Base-by-base conservation (phyloP, 139 green algal genomes). In the Parachlorella kessleri region DNA sequence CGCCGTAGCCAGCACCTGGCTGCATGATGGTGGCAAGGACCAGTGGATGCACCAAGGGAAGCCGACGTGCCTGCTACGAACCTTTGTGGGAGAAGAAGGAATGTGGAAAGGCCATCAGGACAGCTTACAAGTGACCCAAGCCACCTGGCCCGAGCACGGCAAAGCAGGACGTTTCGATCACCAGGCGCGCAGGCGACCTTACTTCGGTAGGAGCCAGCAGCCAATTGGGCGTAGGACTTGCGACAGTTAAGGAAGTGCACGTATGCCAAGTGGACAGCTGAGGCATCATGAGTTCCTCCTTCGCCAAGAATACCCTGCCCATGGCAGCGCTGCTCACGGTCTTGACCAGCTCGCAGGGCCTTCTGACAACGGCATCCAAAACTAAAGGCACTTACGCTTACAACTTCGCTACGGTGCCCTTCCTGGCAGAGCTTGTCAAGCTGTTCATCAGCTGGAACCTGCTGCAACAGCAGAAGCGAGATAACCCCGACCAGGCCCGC, bases 371-470 rank as follows among this genome's bases (percentile, higher is more conserved):
- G 3, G 78, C 81, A 7, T 83, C 73, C 53, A 86, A 90, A 72
- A 63, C 32, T 3, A 76, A 76, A 23, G 82, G 76, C 33, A 32
- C 55, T 6, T 93, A 93, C 69, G 38, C 69, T 2, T 93, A 93
- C 80, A 88, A 93, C 76, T 87, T 84, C 33, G 83, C 88, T 30
- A 91, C 84, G 2, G 81, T 93, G 39, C 89, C 89, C 6, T 86
- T 93, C 33, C 73, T 93, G 63, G 78, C 89, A 0, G 89, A 93
- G 77, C 9, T 79, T 3, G 37, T 86, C 33, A 93, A 93, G 86
- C 72, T 93, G 1, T 9, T 38, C 21, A 76, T 90, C 39, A 83
- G 72, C 38, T 68, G 26, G 8, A 63, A 53, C n/a, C 78, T 92
- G 9, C 80, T 93, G 24, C 9, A 53, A 32, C 66, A 73, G 5